These are phyloP conservation scores for Trichoderma koningiopsis DNA, from an alignment of 2,329 filamentous ascomycete genomes.

Conservation along the genomic window DNA sequence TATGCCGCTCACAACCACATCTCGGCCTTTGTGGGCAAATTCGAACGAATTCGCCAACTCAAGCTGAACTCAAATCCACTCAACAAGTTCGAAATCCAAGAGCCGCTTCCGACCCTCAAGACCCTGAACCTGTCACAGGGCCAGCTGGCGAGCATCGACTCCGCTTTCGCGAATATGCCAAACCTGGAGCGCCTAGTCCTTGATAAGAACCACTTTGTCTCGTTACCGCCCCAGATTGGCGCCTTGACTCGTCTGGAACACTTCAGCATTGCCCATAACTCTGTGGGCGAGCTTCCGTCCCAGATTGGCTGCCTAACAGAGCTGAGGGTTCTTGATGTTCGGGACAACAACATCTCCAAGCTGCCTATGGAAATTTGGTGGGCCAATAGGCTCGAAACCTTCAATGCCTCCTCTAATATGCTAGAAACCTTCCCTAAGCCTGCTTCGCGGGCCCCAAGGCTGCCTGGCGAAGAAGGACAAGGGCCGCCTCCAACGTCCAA, in stretches of 20 bases:
- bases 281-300: constrained; percentile 76
- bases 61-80: constrained; percentile 94
- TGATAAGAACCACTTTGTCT: constrained; percentile 95
- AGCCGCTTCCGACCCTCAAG: constrained; percentile 77
- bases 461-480: constrained; percentile 53
- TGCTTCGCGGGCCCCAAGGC: constrained; percentile 66
- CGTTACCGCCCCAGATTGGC: constrained; percentile 81
- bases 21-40: constrained; percentile 86
- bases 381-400: constrained; percentile 82
- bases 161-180: constrained; percentile 82
- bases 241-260: constrained; percentile 81
- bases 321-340: constrained; percentile 80
- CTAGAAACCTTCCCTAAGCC: constrained; percentile 89
- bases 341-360: constrained; percentile 89
- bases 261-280: constrained; percentile 92
- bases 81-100: constrained; percentile 84
- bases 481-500: constrained; percentile 41
- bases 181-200: constrained; percentile 86
- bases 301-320: constrained; percentile 88
- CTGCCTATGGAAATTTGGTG: constrained; percentile 96
- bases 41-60: constrained; percentile 78
- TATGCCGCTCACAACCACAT: constrained; percentile 92
- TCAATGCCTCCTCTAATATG: constrained; percentile 95
- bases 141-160: constrained; percentile 87
- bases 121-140: constrained; percentile 87